These are phyloP conservation scores for Kuraishia cidri DNA, from an alignment of 805 yeast genomes.

Conservation along the genomic window DNA sequence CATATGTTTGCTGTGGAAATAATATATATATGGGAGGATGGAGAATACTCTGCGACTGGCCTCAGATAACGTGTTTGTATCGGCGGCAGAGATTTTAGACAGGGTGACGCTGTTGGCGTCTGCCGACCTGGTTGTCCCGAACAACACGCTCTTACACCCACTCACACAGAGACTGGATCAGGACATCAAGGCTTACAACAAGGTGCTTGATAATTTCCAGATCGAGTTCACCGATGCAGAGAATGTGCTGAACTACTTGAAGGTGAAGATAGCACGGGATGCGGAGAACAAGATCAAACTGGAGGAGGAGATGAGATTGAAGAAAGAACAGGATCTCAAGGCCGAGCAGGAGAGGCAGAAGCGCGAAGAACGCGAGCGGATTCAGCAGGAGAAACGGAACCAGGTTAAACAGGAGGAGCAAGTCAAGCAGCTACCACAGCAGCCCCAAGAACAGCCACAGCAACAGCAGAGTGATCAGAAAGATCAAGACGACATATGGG, in stretches of 20 bases:
- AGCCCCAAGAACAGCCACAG: constrained; percentile 3
- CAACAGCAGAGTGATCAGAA: constrained; percentile 4
- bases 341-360: constrained; percentile 6
- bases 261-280: constrained; percentile 17
- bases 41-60: constrained; percentile 13
- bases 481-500: constrained; percentile 1
- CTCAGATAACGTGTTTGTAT: constrained; percentile 20
- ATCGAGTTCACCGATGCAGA: constrained; percentile 19
- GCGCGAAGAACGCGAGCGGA: constrained; percentile 3
- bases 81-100: constrained; percentile 22
- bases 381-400: constrained; percentile 4
- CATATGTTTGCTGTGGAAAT: no score
- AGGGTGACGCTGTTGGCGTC: constrained; percentile 16
- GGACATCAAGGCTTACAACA: constrained; percentile 18
- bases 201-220: constrained; percentile 16
- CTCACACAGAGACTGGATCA: constrained; percentile 11
- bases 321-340: constrained; percentile 12
- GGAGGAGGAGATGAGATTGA: constrained; percentile 12
- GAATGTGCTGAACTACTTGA: constrained; percentile 14
- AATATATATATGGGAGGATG: no score
- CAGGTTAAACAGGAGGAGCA: no score
- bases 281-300: constrained; percentile 10
- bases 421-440: constrained; percentile 3
- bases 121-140: constrained; percentile 15
- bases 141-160: constrained; percentile 15